These are phyloP conservation scores for Plantago coronopus DNA, from an alignment of 305 asterid genomes.

Conservation along the genomic window DNA sequence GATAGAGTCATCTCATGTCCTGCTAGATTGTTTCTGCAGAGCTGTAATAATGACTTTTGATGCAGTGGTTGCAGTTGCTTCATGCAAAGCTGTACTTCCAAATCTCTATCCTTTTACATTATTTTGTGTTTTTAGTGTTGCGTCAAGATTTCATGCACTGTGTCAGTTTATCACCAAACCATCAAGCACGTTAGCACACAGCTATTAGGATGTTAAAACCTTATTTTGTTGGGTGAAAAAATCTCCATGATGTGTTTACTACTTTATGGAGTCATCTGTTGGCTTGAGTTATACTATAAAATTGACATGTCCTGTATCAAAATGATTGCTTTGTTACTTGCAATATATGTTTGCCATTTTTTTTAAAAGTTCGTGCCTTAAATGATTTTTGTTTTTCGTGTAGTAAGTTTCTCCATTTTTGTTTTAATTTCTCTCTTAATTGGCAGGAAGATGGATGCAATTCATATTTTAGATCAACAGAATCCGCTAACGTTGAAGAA, in stretches of 20 bases:
- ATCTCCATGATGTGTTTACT: background rate
- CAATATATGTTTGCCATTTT: slow-evolving; percentile 38
- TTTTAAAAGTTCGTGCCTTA: slow-evolving; percentile 74
- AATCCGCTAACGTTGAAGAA: slow-evolving; percentile 41
- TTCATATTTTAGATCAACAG: background rate
- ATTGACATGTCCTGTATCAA: background rate
- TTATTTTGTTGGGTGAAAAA: background rate
- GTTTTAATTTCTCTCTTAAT: background rate
- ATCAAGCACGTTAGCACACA: background rate
- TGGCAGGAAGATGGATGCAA: background rate
- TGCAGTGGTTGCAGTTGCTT: slow-evolving; percentile 74
- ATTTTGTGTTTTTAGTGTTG: too few species aligned
- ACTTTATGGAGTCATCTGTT: too few species aligned
- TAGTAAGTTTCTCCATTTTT: background rate
- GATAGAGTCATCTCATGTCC: slow-evolving; percentile 66
- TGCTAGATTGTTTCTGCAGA: slow-evolving; percentile 80
- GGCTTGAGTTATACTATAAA: too few species aligned
- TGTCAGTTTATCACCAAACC: background rate
- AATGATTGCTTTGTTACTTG: background rate
- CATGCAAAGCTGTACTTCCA: slow-evolving; percentile 79
- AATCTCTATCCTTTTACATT: slow-evolving; percentile 26
- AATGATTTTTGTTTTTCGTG: slow-evolving; percentile 23
- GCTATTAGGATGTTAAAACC: background rate
- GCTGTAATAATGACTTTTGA: slow-evolving; percentile 68
- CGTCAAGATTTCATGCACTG: too few species aligned